A percentile compares a stretch with the other conserved stretches of the same genome.
Conservation (phyloP, 495 filamentous ascomycete genomes). For the Daldinia vernicosa region DNA sequence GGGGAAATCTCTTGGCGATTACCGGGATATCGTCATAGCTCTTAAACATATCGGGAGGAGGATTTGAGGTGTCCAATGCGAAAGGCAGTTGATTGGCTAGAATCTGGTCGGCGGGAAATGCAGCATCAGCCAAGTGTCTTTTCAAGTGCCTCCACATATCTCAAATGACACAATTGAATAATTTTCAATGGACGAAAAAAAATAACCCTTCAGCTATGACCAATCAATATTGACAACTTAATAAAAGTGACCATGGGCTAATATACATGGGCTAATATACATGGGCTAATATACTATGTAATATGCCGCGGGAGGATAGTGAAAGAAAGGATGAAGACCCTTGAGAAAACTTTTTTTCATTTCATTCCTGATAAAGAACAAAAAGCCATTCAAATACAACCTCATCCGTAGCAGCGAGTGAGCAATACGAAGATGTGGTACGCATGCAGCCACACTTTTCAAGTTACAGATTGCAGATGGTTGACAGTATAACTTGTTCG, state of each 20-base stretch:
- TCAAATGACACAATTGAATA: conserved; percentile 37
- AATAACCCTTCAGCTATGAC: conserved; percentile 24
- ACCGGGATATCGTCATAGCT: conserved; percentile 41
- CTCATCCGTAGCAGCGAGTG: conserved; percentile 13
- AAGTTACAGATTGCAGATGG: conserved; percentile 8
- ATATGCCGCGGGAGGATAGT: conserved; percentile 13
- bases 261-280: no score
- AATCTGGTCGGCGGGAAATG: conserved; percentile 32
- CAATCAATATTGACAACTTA: conserved; percentile 35
- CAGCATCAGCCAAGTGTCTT: conserved; percentile 11
- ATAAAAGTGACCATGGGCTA: conserved; percentile 11
- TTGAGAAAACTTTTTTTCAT: conserved; percentile 3
- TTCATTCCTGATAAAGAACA: conserved; percentile 6
- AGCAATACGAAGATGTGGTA: conserved; percentile 3
- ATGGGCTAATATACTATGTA: conserved; percentile 18
- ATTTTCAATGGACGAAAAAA: conserved; percentile 30
- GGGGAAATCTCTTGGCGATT: conserved; percentile 42
- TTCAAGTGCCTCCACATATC: conserved; percentile 24
- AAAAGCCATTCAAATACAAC: background rate
- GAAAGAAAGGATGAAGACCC: conserved; percentile 3
- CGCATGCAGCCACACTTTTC: conserved; percentile 32
- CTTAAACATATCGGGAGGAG: conserved; percentile 30
- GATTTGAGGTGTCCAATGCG: conserved; percentile 38
- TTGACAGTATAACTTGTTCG: background rate
- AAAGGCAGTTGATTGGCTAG: conserved; percentile 30